These are phyloP conservation scores for Drosera capensis DNA, from an alignment of 148 eudicot species.

Conservation along the genomic window DNA sequence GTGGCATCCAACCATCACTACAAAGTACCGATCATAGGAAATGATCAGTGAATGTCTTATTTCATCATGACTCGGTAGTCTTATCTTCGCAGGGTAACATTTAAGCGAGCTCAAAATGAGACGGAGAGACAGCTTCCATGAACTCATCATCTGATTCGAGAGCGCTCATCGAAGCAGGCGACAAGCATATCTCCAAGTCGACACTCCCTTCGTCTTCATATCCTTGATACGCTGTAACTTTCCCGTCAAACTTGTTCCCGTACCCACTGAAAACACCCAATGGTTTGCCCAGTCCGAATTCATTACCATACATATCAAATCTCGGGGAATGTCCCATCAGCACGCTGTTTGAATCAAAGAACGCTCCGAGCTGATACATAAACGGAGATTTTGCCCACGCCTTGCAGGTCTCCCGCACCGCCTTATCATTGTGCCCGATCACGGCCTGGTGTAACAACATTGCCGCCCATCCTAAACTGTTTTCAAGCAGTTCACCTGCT, in stretches of 20 bases:
- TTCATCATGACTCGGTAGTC: too few species aligned
- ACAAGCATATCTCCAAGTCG: conserved; percentile 13
- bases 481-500: conserved; percentile 5
- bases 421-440: conserved; percentile 3
- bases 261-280: conserved; percentile 10
- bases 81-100: too few species aligned
- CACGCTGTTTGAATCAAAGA: conserved; percentile 6
- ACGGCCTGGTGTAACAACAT: conserved; percentile 8
- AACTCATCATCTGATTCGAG: conserved; percentile 16
- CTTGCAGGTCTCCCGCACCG: background rate
- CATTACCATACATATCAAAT: conserved; percentile 18
- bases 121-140: conserved; percentile 4
- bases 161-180: conserved; percentile 6
- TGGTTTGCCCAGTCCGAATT: conserved; percentile 15
- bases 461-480: conserved; percentile 12
- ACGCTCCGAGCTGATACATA: background rate
- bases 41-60: too few species aligned
- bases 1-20: too few species aligned
- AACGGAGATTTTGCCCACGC: conserved; percentile 4
- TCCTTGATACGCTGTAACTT: conserved; percentile 10
- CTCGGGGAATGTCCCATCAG: conserved; percentile 9
- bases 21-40: too few species aligned
- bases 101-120: too few species aligned
- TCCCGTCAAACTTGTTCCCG: conserved; percentile 9
- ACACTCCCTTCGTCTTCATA: conserved; percentile 14